These are phyloP conservation scores for Paradendryphiella salina DNA, from an alignment of 2,329 filamentous ascomycete genomes.

Conservation along the genomic window DNA sequence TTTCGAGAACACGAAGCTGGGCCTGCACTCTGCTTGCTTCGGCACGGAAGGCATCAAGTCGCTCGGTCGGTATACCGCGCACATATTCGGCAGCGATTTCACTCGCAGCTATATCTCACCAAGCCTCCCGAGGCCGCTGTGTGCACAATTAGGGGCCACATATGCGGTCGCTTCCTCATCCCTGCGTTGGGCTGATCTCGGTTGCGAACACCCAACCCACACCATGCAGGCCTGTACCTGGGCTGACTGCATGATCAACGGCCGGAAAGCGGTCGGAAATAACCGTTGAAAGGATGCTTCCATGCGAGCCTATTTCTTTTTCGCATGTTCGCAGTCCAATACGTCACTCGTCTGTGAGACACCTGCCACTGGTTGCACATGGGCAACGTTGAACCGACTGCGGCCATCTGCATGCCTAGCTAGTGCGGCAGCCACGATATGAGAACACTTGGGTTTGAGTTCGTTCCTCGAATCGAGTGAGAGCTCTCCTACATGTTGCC, in stretches of 20 bases:
- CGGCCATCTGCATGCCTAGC: too few species aligned
- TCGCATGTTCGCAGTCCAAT: too few species aligned
- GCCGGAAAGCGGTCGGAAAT: neutral
- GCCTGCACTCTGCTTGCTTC: constrained; percentile 2
- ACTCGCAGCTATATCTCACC: constrained; percentile 1
- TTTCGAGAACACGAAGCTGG: neutral
- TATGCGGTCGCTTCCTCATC: constrained; percentile 1
- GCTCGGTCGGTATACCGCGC: neutral
- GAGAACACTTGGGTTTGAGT: too few species aligned
- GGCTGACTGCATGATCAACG: neutral
- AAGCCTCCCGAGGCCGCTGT: constrained; percentile 2
- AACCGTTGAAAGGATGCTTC: too few species aligned
- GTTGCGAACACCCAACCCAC: neutral
- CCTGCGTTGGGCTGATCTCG: constrained; percentile 5
- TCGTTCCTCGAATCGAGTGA: too few species aligned
- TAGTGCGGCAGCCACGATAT: too few species aligned
- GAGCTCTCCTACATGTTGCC: too few species aligned
- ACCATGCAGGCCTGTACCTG: neutral
- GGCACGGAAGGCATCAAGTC: neutral
- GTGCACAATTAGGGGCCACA: constrained; percentile 7
- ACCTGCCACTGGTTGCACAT: too few species aligned
- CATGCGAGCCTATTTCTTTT: too few species aligned
- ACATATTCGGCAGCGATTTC: neutral
- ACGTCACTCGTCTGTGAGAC: too few species aligned
- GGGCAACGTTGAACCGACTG: too few species aligned